Evolutionary conservation across 2,329 filamentous ascomycete genomes (phyloP).

Genomic region (Pestalotiopsis sp.): DNA sequence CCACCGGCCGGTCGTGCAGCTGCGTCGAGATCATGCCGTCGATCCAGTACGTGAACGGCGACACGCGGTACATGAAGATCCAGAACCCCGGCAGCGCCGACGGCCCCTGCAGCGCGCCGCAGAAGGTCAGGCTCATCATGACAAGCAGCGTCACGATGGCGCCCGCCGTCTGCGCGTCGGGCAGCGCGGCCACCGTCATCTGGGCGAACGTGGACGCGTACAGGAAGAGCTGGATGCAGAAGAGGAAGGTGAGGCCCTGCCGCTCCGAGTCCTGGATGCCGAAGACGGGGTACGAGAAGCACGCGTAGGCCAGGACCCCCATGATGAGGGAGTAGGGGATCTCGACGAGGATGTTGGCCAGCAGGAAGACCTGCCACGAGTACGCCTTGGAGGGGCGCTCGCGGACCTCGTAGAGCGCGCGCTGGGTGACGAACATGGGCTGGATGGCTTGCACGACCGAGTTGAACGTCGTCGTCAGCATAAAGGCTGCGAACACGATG

Average conservation of each 20-base stretch:
- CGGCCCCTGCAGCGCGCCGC: conserved; percentile 43
- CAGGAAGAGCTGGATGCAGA: conserved; percentile 67
- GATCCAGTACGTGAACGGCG: conserved; percentile 82
- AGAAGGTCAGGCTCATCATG: conserved; percentile 63
- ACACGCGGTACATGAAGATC: conserved; percentile 83
- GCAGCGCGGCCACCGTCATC: conserved; percentile 72
- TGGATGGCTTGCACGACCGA: conserved; percentile 73
- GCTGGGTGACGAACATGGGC: conserved; percentile 75
- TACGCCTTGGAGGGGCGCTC: conserved; percentile 76
- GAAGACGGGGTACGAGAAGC: conserved; percentile 69
- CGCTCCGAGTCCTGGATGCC: conserved; percentile 52
- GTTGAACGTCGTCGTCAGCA: conserved; percentile 75
- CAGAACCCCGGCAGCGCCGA: conserved; percentile 71
- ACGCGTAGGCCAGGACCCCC: conserved; percentile 63
- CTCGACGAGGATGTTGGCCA: conserved; percentile 73
- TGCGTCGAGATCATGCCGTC: conserved; percentile 71
- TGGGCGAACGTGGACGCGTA: conserved; percentile 75
- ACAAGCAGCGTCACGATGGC: conserved; percentile 67
- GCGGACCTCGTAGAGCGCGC: conserved; percentile 75
- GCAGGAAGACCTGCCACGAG: conserved; percentile 74
- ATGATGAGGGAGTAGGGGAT: conserved; percentile 71
- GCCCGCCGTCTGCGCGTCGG: conserved; percentile 68
- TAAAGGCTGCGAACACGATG: conserved; percentile 75
- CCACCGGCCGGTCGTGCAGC: conserved; percentile 66
- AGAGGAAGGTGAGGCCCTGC: conserved; percentile 67